phyloP scores from a whole-genome alignment of 768 basidiomycete genomes.

The Suillus spraguei region DNA sequence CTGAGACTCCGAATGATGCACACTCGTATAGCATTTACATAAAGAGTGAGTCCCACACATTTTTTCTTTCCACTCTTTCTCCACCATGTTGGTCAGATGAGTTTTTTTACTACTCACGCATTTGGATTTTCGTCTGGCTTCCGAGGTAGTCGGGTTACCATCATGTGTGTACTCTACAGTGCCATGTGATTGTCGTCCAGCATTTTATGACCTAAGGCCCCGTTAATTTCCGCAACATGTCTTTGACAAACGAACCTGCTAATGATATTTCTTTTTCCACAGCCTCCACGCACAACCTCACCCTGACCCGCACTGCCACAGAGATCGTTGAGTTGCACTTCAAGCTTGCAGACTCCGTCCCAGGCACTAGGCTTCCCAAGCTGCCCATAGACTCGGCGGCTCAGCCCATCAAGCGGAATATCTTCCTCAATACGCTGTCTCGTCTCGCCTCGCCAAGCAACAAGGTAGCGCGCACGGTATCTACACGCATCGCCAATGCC shows the following conservation, averaged over 20 bases:
- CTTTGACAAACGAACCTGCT: constrained; percentile 23
- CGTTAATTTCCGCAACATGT: constrained; percentile 20
- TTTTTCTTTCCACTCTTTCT: constrained; percentile 27
- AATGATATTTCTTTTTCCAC: constrained; percentile 32
- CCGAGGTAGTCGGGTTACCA: constrained; percentile 30
- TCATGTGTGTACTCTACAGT: constrained; percentile 18
- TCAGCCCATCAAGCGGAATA: constrained; percentile 68
- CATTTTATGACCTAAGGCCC: constrained; percentile 16
- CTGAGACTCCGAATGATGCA: constrained; percentile 78
- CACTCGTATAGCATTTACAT: constrained; percentile 79
- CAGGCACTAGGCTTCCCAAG: constrained; percentile 56
- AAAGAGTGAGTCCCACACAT: constrained; percentile 66
- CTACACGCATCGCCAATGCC: constrained; percentile 35
- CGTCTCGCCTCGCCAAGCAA: constrained; percentile 74
- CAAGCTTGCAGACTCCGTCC: constrained; percentile 71
- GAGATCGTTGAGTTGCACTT: constrained; percentile 83
- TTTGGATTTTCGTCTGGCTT: constrained; percentile 24
- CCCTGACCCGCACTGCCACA: constrained; percentile 74
- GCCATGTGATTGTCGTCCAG: constrained; percentile 17
- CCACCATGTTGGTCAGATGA: constrained; percentile 17
- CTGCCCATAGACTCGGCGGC: constrained; percentile 60
- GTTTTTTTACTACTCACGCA: constrained; percentile 21
- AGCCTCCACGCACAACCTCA: constrained; percentile 91
- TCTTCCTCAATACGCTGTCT: constrained; percentile 84
- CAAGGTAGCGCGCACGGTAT: constrained; percentile 48